Percentiles rank a stretch among this genome's conserved stretches.
phyloP scores from a whole-genome alignment of 225 moss, liverwort and hornwort species.

The Physcomitrellopsis africana region DNA sequence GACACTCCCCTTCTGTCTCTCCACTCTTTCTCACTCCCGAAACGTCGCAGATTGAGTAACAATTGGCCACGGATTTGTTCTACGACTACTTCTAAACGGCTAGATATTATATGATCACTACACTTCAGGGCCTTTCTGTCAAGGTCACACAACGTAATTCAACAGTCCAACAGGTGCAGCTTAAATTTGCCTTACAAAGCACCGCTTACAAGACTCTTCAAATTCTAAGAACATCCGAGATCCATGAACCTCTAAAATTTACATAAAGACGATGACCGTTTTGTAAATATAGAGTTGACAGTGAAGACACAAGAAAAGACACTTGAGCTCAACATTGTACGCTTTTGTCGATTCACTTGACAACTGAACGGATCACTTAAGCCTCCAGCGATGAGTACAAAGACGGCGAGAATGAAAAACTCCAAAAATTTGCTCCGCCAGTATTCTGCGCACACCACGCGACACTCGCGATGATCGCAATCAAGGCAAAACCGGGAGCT shows the following conservation, averaged over 20 bases:
- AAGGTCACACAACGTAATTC: constrained; percentile 15
- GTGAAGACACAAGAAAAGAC: too few relatives aligned
- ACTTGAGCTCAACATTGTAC: too few relatives aligned
- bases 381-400: not conserved
- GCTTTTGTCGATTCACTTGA: constrained; percentile 26
- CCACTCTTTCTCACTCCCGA: constrained; percentile 23
- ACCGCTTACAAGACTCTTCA: not conserved
- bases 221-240: constrained; percentile 43
- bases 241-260: constrained; percentile 41
- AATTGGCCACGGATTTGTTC: too few relatives aligned
- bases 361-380: not conserved
- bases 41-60: constrained; percentile 8
- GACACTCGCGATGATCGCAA: not conserved
- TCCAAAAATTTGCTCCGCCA: constrained; percentile 20
- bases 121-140: too few relatives aligned
- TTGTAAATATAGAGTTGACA: too few relatives aligned
- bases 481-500: not conserved
- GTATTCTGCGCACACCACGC: not conserved
- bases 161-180: not conserved
- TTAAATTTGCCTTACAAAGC: too few relatives aligned
- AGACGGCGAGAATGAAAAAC: not conserved
- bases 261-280: not conserved
- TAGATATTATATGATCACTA: too few relatives aligned
- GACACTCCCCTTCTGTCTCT: too few relatives aligned
- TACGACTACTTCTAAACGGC: too few relatives aligned